Conservation (phyloP, 1,284 basidiomycete genomes). For the Fomitopsis pinicola region DNA sequence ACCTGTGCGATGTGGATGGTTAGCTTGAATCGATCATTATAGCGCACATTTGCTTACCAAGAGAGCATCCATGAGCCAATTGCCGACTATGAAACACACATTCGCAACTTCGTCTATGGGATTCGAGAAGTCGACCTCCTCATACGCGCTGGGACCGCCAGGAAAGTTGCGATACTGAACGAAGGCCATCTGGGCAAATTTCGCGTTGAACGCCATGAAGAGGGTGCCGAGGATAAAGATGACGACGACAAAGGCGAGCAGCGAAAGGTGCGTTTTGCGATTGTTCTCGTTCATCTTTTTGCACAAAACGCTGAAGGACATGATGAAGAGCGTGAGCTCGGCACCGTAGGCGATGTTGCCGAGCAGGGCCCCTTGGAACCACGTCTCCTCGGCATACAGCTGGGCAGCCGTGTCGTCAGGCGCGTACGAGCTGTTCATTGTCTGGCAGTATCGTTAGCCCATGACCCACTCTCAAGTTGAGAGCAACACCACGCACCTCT, state of each 20-base stretch:
- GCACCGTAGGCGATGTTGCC: slow-evolving; percentile 2
- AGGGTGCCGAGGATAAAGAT: slow-evolving; percentile 8
- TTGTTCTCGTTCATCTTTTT: background rate
- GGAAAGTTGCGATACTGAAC: slow-evolving; percentile 7
- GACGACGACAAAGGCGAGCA: slow-evolving; percentile 1
- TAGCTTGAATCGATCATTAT: too few species aligned
- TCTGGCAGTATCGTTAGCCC: background rate
- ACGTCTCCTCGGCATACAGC: background rate
- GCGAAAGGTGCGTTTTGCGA: background rate
- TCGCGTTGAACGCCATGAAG: background rate
- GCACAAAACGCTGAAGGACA: background rate
- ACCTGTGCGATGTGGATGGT: background rate
- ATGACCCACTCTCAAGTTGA: too few species aligned
- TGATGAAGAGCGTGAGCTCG: slow-evolving; percentile 1
- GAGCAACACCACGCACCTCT: too few species aligned
- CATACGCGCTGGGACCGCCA: slow-evolving; percentile 8
- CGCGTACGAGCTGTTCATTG: background rate
- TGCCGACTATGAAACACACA: slow-evolving; percentile 2
- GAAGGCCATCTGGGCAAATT: slow-evolving; percentile 8
- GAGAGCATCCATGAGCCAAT: slow-evolving; percentile 6
- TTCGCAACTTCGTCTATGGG: slow-evolving; percentile 2
- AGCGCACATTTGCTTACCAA: background rate
- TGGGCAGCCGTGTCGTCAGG: background rate
- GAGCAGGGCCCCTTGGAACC: slow-evolving; percentile 1
- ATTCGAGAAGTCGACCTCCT: slow-evolving; percentile 3